Base-by-base conservation (phyloP, 1,284 basidiomycete genomes). In the Coniferiporia sulphurascens region DNA sequence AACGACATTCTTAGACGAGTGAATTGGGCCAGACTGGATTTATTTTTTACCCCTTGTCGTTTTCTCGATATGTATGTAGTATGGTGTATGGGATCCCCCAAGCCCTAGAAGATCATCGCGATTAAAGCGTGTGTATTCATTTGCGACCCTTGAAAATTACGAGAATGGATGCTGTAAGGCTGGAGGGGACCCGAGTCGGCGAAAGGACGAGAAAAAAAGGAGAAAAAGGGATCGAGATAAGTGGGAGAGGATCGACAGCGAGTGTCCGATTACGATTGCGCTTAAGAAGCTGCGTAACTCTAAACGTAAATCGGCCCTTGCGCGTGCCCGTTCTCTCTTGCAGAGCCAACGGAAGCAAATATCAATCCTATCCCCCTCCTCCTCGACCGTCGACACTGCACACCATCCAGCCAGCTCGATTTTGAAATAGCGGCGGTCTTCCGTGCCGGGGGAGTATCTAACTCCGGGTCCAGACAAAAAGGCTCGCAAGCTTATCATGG, bases 1-100 rank as follows among this genome's bases (percentile, higher is more conserved):
- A 59, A 32, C 53, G 58, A 49, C 61, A 62, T 52, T 55, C 48
- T 8, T 55, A 56, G 49, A 56, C 55, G 32, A 52, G 43, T 38
- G 41, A 27, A 27, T 27, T 35, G 45, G 36, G 41, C 36, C 43
- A 52, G 27, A 43, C 22, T 35, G 19, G 27, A 27, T 3, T 27
- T 54, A 8, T 17, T n/a, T 55, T 48, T 27, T 7, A 32, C 32
- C 27, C 13, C n/a, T 32, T 19, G 36, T 38, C 1, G 36, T 53
- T 9, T 41, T 38, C 22, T 27, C 27, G 34, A 41, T 41, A 53
- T 43, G 19, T 43, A 43, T 22, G 12, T 17, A 19, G 17, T 41
- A n/a, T 36, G 7, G 7, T 13, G 41, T 7, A 43, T 7, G 3
- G 27, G 27, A 27, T 5, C 27, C 27, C 27, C n/a, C n/a, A n/a